These are phyloP conservation scores for Groenewaldozyma salmanticensis DNA, from an alignment of 805 yeast genomes.

Conservation along the genomic window DNA sequence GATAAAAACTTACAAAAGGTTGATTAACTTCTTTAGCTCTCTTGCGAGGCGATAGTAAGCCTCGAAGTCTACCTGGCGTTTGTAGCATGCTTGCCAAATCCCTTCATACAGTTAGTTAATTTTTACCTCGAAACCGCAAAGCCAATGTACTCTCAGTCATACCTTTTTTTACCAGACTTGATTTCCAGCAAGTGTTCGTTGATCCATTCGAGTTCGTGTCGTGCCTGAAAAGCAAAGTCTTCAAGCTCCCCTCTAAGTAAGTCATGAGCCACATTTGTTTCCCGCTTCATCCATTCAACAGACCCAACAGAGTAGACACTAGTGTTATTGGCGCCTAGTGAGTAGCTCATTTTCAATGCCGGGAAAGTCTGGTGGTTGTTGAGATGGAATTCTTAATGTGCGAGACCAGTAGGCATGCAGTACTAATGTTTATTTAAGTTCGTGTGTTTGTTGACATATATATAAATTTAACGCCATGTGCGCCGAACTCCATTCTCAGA, in stretches of 20 bases:
- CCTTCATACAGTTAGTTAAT: neutral
- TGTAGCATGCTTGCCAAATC: constrained; percentile 16
- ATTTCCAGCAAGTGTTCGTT: constrained; percentile 34
- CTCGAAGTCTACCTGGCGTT: constrained; percentile 19
- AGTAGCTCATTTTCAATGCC: constrained; percentile 1
- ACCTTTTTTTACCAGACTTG: constrained; percentile 20
- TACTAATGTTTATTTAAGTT: too few species aligned
- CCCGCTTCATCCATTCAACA: constrained; percentile 41
- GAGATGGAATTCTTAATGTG: too few species aligned
- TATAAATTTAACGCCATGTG: too few species aligned
- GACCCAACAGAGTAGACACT: constrained; percentile 31
- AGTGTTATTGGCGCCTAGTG: constrained; percentile 1
- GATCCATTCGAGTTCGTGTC: constrained; percentile 33
- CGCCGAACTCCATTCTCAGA: too few species aligned
- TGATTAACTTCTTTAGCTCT: constrained; percentile 1
- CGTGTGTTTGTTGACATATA: too few species aligned
- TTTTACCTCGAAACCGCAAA: neutral
- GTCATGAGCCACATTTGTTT: constrained; percentile 32
- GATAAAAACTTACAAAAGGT: too few species aligned
- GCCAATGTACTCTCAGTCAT: constrained; percentile 8
- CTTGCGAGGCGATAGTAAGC: constrained; percentile 14
- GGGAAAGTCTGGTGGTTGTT: neutral
- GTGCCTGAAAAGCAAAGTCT: constrained; percentile 32
- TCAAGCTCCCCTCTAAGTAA: constrained; percentile 32
- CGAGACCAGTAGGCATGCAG: too few species aligned